These are phyloP conservation scores for Lunasporangiospora selenospora DNA, from an alignment of 192 early-diverging fungal species.

Conservation along the genomic window DNA sequence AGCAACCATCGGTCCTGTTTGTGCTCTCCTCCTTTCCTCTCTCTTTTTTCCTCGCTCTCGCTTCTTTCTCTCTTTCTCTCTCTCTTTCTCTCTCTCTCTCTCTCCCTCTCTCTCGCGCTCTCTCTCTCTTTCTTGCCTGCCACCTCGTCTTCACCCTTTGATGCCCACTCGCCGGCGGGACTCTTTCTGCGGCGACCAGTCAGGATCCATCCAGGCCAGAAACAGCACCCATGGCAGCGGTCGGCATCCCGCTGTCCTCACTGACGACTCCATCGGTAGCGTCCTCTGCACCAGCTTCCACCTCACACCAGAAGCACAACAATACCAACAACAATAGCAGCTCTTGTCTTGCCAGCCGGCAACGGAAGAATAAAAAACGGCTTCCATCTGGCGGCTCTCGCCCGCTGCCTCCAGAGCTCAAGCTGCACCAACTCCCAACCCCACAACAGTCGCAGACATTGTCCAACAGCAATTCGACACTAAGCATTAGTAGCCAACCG, in stretches of 20 bases:
- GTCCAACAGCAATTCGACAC: slow-evolving; percentile 26
- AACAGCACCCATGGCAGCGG: background rate
- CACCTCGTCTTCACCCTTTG: background rate
- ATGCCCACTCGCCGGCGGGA: background rate
- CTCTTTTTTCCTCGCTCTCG: background rate
- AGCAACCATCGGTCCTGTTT: background rate
- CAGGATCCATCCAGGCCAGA: background rate
- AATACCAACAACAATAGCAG: slow-evolving; percentile 6
- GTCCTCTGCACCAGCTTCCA: background rate
- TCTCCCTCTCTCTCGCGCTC: background rate
- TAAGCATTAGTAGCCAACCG: slow-evolving; percentile 23
- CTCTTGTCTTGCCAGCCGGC: too few relatives aligned
- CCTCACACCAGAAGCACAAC: background rate
- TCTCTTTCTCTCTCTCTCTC: background rate
- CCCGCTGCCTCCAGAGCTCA: slow-evolving; percentile 19
- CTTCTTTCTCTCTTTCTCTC: background rate
- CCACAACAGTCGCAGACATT: slow-evolving; percentile 17
- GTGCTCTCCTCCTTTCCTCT: background rate
- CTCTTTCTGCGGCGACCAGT: background rate
- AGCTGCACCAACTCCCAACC: slow-evolving; percentile 9
- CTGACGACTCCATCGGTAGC: background rate
- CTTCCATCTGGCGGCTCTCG: too few relatives aligned
- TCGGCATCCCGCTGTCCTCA: background rate
- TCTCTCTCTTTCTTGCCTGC: background rate
- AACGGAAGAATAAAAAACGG: too few relatives aligned